Conservation (phyloP, 805 yeast species). For the Kurtzmaniella cleridarum region DNA sequence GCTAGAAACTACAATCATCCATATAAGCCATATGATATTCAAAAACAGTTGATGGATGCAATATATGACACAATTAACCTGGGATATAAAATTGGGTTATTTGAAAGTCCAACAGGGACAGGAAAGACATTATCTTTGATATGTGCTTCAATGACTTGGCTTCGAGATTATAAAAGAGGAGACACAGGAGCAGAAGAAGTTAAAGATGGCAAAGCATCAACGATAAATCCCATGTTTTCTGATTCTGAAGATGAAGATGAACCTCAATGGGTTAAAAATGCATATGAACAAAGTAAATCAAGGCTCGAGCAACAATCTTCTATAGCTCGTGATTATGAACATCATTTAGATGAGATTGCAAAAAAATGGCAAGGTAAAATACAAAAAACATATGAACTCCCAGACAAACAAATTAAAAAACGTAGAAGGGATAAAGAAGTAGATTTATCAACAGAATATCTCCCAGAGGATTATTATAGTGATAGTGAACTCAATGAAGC, state of each 20-base stretch:
- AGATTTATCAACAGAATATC: constrained; percentile 10
- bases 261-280: constrained; percentile 63
- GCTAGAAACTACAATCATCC: constrained; percentile 59
- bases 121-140: constrained; percentile 87
- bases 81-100: constrained; percentile 64
- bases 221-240: constrained; percentile 3
- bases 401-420: constrained; percentile 6
- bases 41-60: constrained; percentile 66
- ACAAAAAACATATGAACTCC: constrained; percentile 10
- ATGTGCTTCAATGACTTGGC: constrained; percentile 82
- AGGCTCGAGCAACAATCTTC: constrained; percentile 11
- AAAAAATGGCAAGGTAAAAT: constrained; percentile 14
- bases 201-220: constrained; percentile 4
- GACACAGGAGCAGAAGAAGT: constrained; percentile 6
- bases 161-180: constrained; percentile 45
- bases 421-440: constrained; percentile 1
- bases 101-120: constrained; percentile 93
- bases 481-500: constrained; percentile 14
- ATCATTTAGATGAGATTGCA: constrained; percentile 31
- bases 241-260: constrained; percentile 44
- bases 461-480: constrained; percentile 34
- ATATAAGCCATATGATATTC: constrained; percentile 74
- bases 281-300: constrained; percentile 27
- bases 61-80: constrained; percentile 57
- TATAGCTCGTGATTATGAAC: constrained; percentile 35